Conservation (phyloP, 305 asterid genomes). For the Fraxinus floribunda region DNA sequence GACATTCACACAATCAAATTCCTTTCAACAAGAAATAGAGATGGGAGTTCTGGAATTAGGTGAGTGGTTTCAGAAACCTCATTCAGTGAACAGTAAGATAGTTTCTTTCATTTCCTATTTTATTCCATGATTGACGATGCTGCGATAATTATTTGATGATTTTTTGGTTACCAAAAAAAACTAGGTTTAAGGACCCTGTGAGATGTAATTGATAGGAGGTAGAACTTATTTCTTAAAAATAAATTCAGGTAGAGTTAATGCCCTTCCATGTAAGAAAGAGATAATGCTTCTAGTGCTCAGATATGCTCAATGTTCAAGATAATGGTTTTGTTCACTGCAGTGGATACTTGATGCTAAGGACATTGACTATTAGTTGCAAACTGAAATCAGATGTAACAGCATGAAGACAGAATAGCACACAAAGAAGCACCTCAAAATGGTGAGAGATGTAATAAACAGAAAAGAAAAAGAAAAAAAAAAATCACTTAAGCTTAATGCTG, state of each 20-base stretch:
- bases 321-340: slow-evolving; percentile 15
- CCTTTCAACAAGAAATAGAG: slow-evolving; percentile 31
- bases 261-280: slow-evolving; percentile 12
- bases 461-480: background rate
- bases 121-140: slow-evolving; percentile 14
- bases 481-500: slow-evolving; percentile 7
- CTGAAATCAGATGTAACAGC: slow-evolving; percentile 8
- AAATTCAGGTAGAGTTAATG: slow-evolving; percentile 11
- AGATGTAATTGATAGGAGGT: slow-evolving; percentile 4
- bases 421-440: background rate
- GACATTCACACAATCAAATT: slow-evolving; percentile 22
- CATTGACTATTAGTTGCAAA: slow-evolving; percentile 15
- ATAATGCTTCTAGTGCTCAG: background rate
- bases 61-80: background rate
- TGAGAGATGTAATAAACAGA: background rate
- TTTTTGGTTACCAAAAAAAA: background rate
- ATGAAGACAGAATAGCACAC: background rate
- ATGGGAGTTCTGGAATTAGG: slow-evolving; percentile 14
- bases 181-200: slow-evolving; percentile 16
- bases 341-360: slow-evolving; percentile 10
- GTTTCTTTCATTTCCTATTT: background rate
- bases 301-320: slow-evolving; percentile 13
- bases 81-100: background rate
- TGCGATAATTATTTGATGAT: slow-evolving; percentile 8
- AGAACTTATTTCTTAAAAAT: slow-evolving; percentile 8